Conservation (phyloP, 2,329 filamentous ascomycete species). For the Fusarium sp. region DNA sequence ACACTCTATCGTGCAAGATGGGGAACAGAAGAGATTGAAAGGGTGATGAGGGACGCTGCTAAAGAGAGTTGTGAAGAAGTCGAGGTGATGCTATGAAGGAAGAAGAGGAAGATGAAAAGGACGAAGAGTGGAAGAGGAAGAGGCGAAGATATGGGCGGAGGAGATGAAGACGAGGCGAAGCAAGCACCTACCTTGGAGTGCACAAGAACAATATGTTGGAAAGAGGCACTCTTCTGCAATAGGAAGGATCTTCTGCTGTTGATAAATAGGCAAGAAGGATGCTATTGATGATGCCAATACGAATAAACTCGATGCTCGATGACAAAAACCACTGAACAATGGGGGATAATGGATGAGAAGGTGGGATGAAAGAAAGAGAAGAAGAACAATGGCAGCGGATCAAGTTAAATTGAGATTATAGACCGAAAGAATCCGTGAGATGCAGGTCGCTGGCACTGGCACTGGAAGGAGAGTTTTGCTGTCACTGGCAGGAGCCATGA, state of each 20-base stretch:
- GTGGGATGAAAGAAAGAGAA: conserved; percentile 27
- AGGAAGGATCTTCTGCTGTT: conserved; percentile 26
- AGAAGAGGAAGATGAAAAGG: conserved; percentile 35
- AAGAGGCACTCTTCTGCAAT: conserved; percentile 27
- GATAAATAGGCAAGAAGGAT: conserved; percentile 40
- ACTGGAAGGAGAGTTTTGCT: conserved; percentile 1
- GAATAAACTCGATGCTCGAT: conserved; percentile 6
- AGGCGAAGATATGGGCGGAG: conserved; percentile 10
- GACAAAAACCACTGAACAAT: conserved; percentile 18
- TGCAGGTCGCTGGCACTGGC: conserved; percentile 3
- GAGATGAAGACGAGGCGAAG: conserved; percentile 10
- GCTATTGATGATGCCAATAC: conserved; percentile 26
- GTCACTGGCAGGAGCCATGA: conserved; percentile 19
- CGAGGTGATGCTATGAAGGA: conserved; percentile 60
- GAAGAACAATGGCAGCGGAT: neutral
- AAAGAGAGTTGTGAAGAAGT: conserved; percentile 57
- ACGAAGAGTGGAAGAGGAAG: conserved; percentile 12
- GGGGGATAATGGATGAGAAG: conserved; percentile 8
- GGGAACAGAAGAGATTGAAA: conserved; percentile 51
- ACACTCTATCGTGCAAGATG: conserved; percentile 70
- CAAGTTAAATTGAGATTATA: neutral
- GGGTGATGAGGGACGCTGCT: conserved; percentile 45
- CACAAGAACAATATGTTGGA: conserved; percentile 29
- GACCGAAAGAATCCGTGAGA: neutral
- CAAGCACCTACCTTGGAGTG: conserved; percentile 40